These are phyloP conservation scores for Linanthus parryae DNA, from an alignment of 148 eudicot genomes.

Conservation along the genomic window DNA sequence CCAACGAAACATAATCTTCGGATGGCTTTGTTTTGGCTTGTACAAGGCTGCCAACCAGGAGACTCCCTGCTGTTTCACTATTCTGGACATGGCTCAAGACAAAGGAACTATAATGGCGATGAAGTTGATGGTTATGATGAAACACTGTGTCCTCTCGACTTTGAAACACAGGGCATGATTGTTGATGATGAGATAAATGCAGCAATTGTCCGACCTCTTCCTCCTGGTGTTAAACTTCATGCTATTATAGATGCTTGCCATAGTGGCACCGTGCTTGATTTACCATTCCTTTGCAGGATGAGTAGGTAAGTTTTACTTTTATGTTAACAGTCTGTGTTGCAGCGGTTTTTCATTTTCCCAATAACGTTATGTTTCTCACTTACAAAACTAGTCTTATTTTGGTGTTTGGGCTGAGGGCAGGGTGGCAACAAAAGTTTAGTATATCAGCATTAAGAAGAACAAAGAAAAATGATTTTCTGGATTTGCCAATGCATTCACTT, in stretches of 20 bases:
- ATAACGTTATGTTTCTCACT: too few species aligned
- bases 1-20: constrained; percentile 81
- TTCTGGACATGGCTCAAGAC: constrained; percentile 95
- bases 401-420: too few species aligned
- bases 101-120: constrained; percentile 67
- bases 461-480: too few species aligned
- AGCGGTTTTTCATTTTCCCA: too few species aligned
- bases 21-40: constrained; percentile 86
- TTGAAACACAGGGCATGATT: constrained; percentile 93
- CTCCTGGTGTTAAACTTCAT: constrained; percentile 85
- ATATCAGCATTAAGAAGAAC: too few species aligned
- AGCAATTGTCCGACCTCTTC: constrained; percentile 80
- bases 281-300: constrained; percentile 91
- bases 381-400: too few species aligned
- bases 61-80: constrained; percentile 90
- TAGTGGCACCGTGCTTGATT: constrained; percentile 90
- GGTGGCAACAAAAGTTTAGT: too few species aligned
- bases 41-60: constrained; percentile 89
- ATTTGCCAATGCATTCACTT: too few species aligned
- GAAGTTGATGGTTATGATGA: constrained; percentile 95
- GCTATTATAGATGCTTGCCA: constrained; percentile 97
- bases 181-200: constrained; percentile 93
- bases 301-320: constrained; percentile 41
- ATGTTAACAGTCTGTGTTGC: background rate
- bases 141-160: constrained; percentile 92